phyloP scores from a whole-genome alignment of 2,329 filamentous ascomycete genomes.

The Metarhizium humberi region DNA sequence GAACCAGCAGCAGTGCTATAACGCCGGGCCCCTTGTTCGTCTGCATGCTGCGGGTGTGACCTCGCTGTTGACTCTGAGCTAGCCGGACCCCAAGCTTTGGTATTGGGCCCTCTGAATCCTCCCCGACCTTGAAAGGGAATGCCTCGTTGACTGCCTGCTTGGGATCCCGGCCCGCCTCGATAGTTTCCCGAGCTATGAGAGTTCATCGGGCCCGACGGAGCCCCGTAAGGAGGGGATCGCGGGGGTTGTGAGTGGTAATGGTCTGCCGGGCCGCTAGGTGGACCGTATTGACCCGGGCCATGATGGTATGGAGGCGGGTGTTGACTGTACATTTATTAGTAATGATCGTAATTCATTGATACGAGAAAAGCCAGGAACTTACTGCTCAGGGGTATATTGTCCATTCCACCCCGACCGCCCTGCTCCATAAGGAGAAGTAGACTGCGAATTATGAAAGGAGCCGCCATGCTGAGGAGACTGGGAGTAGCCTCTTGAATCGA shows the following conservation, averaged over 20 bases:
- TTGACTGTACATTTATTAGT: constrained; percentile 23
- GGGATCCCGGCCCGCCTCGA: constrained; percentile 15
- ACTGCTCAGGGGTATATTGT: constrained; percentile 32
- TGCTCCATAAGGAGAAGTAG: constrained; percentile 31
- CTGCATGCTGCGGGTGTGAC: constrained; percentile 6
- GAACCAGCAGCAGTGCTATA: constrained; percentile 7
- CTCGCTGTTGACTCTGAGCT: constrained; percentile 13
- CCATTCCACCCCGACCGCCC: constrained; percentile 30
- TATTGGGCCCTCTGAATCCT: constrained; percentile 49
- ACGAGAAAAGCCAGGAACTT: constrained; percentile 12
- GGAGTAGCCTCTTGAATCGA: constrained; percentile 27
- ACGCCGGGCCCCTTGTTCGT: constrained; percentile 11
- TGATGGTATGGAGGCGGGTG: constrained; percentile 53
- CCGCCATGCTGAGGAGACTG: constrained; percentile 33
- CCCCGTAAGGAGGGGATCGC: constrained; percentile 44
- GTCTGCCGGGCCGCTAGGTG: constrained; percentile 42
- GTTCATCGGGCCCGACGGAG: constrained; percentile 47
- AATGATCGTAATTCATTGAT: background rate
- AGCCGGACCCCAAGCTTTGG: constrained; percentile 60
- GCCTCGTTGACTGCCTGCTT: constrained; percentile 34
- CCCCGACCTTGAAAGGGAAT: constrained; percentile 48
- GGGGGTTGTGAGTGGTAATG: constrained; percentile 41
- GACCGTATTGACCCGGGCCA: constrained; percentile 35
- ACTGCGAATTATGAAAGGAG: constrained; percentile 36
- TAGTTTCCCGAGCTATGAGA: constrained; percentile 38